Evolutionary conservation across 208 protist genomes (phyloP), one percentile per base, ranked within the genome.

Genomic region (Trypanosoma caninum): DNA sequence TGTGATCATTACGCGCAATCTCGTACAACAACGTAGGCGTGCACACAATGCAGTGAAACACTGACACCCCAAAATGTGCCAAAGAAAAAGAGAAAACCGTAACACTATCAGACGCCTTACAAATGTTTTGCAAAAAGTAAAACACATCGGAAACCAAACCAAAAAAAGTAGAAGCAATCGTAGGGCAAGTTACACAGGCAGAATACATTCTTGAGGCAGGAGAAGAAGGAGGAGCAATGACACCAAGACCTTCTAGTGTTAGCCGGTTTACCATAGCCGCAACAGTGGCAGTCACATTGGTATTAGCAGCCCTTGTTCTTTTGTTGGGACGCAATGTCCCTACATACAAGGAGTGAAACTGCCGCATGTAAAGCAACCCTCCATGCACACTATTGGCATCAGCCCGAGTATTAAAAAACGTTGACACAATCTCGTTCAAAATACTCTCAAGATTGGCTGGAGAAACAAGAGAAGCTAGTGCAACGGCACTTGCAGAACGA

Each of bases 271-370:
- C 59, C 54, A 70, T 46, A 28, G 0, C 8, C n/a, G 33, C 34
- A 0, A 60, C 42, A 31, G 58, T 59, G 14, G 48, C 31, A 18
- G 58, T 74, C 2, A 59, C 54, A 54, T 69, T 75, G 54, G 73
- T 82, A 55, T 71, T 70, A 41, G 69, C 41, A 16, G 25, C 55
- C 22, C 57, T 53, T 20, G 61, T 65, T 34, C 74, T 73, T 45
- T 69, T 61, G 34, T 80, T 42, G 22, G 66, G 63, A 23, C 65
- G 72, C 37, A 82, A 9, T 34, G 85, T 90, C 42, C 86, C 89
- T 31, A 90, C 77, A 69, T 95, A 93, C 40, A 75, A 70, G 8
- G 65, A 62, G 45, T 92, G 80, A 60, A 94, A 93, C 53, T 84
- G 82, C 5, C 80, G 72, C 23, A 92, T 51, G 51, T 94, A 84